Evolutionary conservation across 192 early-diverging fungal species (phyloP), one percentile per base, ranked within the genome.

Genomic region (Funneliformis geosporum): DNA sequence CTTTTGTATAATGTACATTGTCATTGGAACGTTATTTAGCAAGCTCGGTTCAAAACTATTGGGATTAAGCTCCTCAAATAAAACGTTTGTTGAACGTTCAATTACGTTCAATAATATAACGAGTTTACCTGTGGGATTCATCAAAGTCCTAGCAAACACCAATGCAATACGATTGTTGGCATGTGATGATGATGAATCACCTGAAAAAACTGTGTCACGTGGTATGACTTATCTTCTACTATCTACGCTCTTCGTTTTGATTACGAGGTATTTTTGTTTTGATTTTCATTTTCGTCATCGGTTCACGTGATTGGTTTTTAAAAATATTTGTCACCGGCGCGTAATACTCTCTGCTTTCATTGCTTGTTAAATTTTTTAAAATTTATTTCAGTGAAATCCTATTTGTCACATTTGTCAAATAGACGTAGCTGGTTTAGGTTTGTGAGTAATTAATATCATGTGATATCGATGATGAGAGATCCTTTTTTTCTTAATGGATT

Each of bases 101-200:
- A 64, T 74, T 23, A 75, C 75, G 18, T 80, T 80, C 46, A 73
- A 80, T 27, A 80, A 80, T 33, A 65, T 73, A 3, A 80, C 79
- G 27, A 46, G 43, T 0, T 43, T 80, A 28, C 73, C 79, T 55
- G 42, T 80, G 5, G 79, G 66, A 23, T 75, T 80, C 42, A 75
- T 80, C 10, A 23, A 75, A 60, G 71, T 60, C 38, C 38, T 80
- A 9, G 79, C n/a, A 1, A 40, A 39, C 5, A 75, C 79, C 0
- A 46, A 46, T 7, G 79, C 60, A 6, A 80, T 80, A 11, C 23
- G 23, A 7, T 21, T 80, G 8, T 65, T 80, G 2, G n/a, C 44
- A 39, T 67, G 39, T 16, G 72, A 72, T 39, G 62, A 69, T 14
- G 18, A 55, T 50, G 79, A 80, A 38, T 38, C 60, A 1, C 44